Conservation (phyloP, 768 basidiomycete species). For the Suillus discolor region DNA sequence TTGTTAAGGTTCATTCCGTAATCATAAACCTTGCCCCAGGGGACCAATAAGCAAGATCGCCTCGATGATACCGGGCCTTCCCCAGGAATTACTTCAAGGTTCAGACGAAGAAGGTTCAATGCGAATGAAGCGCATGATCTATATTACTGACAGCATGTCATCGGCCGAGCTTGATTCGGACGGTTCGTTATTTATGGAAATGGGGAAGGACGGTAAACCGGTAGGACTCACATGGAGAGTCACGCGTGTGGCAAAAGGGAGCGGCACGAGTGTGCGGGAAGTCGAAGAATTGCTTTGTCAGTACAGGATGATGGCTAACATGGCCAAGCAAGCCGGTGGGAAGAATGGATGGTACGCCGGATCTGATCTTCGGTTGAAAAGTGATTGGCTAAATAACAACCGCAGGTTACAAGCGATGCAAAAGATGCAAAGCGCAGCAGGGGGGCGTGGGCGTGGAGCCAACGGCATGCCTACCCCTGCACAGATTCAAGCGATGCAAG, state of each 20-base stretch:
- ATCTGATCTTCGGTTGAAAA: constrained; percentile 8
- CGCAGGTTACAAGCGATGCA: constrained; percentile 82
- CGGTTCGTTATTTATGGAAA: constrained; percentile 87
- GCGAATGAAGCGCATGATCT: constrained; percentile 97
- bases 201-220: constrained; percentile 81
- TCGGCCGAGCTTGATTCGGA: constrained; percentile 93
- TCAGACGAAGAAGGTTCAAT: constrained; percentile 90
- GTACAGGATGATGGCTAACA: constrained; percentile 98
- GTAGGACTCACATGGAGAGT: constrained; percentile 89
- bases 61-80: constrained; percentile 97
- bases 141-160: constrained; percentile 98
- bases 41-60: constrained; percentile 99
- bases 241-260: constrained; percentile 86
- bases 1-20: constrained; percentile 10
- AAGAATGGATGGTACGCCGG: constrained; percentile 86
- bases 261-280: constrained; percentile 93
- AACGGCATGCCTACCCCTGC: constrained; percentile 91
- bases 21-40: constrained; percentile 48
- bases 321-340: constrained; percentile 97
- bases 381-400: constrained; percentile 12
- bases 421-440: constrained; percentile 88
- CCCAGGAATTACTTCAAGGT: constrained; percentile 87
- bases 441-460: constrained; percentile 83
- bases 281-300: constrained; percentile 98
- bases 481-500: constrained; percentile 95